Percentiles rank a stretch among this genome's conserved stretches.
phyloP scores from a whole-genome alignment of 495 filamentous ascomycete genomes.

The Neohortaea acidophila region DNA sequence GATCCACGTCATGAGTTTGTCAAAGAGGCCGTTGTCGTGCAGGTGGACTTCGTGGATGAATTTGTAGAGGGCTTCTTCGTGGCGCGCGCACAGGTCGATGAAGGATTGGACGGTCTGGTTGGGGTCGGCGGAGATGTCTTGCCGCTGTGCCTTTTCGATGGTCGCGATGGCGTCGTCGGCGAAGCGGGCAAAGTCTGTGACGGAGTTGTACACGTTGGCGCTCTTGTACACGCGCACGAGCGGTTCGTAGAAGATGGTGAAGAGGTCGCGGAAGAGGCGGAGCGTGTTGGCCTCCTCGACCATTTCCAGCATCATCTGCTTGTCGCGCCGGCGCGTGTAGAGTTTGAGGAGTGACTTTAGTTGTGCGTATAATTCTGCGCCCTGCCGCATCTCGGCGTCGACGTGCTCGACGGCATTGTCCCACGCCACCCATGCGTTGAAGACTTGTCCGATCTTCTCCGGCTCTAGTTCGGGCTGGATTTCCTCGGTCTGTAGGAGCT shows the following conservation, averaged over 20 bases:
- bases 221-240: conserved; percentile 95
- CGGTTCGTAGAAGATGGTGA: conserved; percentile 97
- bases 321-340: conserved; percentile 80
- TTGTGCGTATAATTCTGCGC: conserved; percentile 79
- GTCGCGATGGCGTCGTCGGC: conserved; percentile 82
- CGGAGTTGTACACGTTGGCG: conserved; percentile 90
- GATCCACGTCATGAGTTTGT: conserved; percentile 89
- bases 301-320: conserved; percentile 89
- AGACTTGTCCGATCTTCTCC: conserved; percentile 65
- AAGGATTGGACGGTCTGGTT: conserved; percentile 99
- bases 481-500: conserved; percentile 59
- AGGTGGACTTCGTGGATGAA: conserved; percentile 96
- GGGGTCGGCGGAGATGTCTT: conserved; percentile 84
- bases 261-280: conserved; percentile 85
- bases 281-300: conserved; percentile 91
- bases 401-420: conserved; percentile 81
- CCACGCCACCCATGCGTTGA: conserved; percentile 95
- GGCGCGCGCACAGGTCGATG: conserved; percentile 89
- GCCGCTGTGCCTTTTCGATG: conserved; percentile 74
- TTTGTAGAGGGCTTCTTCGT: conserved; percentile 95
- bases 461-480: conserved; percentile 51
- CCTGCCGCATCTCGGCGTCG: conserved; percentile 72
- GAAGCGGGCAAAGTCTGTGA: conserved; percentile 89
- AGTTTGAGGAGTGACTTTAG: conserved; percentile 92
- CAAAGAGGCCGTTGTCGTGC: conserved; percentile 95